Evolutionary conservation across 495 filamentous ascomycete species (phyloP).

Genomic region (Penicillium turbatum): DNA sequence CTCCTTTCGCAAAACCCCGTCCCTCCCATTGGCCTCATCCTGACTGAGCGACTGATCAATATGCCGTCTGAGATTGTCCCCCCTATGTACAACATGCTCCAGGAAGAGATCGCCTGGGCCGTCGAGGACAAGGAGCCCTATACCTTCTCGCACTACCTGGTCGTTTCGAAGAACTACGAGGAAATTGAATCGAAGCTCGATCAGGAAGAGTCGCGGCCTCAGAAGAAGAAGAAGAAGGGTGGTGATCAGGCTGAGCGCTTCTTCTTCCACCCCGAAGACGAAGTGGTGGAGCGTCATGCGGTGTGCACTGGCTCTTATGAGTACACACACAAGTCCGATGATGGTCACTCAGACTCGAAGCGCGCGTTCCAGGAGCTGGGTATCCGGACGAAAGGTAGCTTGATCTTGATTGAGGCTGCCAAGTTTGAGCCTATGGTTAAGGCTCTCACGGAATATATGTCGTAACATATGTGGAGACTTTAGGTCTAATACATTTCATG

Average conservation of each 20-base stretch:
- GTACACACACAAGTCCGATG: slow-evolving; percentile 71
- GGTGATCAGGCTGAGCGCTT: slow-evolving; percentile 51
- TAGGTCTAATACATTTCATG: slow-evolving; percentile 20
- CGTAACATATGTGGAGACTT: slow-evolving; percentile 28
- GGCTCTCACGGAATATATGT: slow-evolving; percentile 67
- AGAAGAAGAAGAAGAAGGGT: slow-evolving; percentile 73
- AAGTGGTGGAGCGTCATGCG: slow-evolving; percentile 74
- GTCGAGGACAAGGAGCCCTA: slow-evolving; percentile 90
- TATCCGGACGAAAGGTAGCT: slow-evolving; percentile 73
- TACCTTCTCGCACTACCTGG: slow-evolving; percentile 85
- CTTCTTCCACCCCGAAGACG: slow-evolving; percentile 97
- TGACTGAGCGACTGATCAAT: slow-evolving; percentile 92
- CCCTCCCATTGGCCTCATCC: slow-evolving; percentile 71
- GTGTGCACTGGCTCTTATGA: slow-evolving; percentile 60
- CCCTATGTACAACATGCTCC: slow-evolving; percentile 94
- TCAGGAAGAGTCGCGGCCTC: slow-evolving; percentile 58
- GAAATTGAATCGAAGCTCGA: slow-evolving; percentile 82
- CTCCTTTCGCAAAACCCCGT: slow-evolving; percentile 51
- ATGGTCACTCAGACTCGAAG: slow-evolving; percentile 82
- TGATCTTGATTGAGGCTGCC: slow-evolving; percentile 70
- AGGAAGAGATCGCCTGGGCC: slow-evolving; percentile 88
- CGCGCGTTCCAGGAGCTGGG: slow-evolving; percentile 91
- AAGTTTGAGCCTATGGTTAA: slow-evolving; percentile 66
- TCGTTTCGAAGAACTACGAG: slow-evolving; percentile 83
- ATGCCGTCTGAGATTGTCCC: slow-evolving; percentile 88